phyloP scores from a whole-genome alignment of 352 stramenopile species.

The Globisporangium emineosum region DNA sequence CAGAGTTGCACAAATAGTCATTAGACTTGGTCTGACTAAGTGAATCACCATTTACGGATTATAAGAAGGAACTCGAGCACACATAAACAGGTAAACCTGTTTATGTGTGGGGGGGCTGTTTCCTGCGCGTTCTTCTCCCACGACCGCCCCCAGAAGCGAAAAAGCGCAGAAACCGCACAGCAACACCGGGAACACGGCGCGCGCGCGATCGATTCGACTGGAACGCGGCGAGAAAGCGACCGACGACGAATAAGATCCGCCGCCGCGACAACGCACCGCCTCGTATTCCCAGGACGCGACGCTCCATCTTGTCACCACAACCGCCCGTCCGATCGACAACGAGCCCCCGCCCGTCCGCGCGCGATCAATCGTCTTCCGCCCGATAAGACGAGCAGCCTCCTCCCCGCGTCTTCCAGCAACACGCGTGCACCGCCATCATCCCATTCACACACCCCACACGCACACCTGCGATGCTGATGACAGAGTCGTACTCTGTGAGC shows the following conservation, averaged over 20 bases:
- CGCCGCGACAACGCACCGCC: neutral
- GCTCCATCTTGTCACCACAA: neutral
- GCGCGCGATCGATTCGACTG: conserved; percentile 18
- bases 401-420: conserved; percentile 11
- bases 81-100: too few relatives aligned
- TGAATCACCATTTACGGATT: too few relatives aligned
- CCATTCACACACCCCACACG: neutral
- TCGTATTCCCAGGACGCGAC: too few relatives aligned
- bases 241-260: conserved; percentile 32
- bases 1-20: too few relatives aligned
- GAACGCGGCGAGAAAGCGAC: conserved; percentile 17
- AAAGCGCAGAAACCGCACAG: conserved; percentile 38
- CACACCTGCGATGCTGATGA: conserved; percentile 59
- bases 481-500: conserved; percentile 44
- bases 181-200: conserved; percentile 16
- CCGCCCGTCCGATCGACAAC: neutral
- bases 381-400: neutral
- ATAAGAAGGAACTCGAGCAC: too few relatives aligned
- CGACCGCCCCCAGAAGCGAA: conserved; percentile 28
- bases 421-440: conserved; percentile 2
- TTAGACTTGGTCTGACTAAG: too few relatives aligned
- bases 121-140: conserved; percentile 8
- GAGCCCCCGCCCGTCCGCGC: neutral
- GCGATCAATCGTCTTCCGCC: neutral
- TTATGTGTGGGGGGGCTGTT: too few relatives aligned